These are phyloP conservation scores for Xylariales sp. DNA, from an alignment of 2,329 filamentous ascomycete species.

Conservation along the genomic window DNA sequence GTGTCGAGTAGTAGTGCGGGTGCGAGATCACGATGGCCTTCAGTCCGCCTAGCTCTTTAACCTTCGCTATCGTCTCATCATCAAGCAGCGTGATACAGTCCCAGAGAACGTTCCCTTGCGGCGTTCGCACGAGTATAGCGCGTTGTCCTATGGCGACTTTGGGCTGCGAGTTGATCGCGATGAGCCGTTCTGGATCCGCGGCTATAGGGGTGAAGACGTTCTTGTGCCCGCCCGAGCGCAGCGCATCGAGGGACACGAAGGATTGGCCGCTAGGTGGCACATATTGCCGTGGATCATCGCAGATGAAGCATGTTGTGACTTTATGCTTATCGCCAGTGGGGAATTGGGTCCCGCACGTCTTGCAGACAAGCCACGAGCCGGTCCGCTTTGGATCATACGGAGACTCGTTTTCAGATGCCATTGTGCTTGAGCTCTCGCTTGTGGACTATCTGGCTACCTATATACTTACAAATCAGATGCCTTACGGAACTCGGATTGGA, in stretches of 20 bases:
- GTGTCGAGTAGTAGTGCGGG: constrained; percentile 85
- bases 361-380: constrained; percentile 66
- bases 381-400: constrained; percentile 43
- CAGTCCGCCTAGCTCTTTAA: constrained; percentile 73
- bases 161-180: constrained; percentile 62
- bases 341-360: constrained; percentile 77
- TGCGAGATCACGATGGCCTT: constrained; percentile 80
- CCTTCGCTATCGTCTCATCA: constrained; percentile 66
- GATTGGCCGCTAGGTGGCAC: constrained; percentile 72
- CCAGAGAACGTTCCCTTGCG: constrained; percentile 80
- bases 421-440: constrained; percentile 3
- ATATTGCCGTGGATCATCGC: constrained; percentile 79
- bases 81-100: constrained; percentile 80
- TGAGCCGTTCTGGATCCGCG: constrained; percentile 47
- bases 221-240: constrained; percentile 57
- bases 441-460: not conserved
- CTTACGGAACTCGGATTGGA: not conserved
- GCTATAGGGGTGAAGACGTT: constrained; percentile 66
- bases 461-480: not conserved
- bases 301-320: constrained; percentile 73
- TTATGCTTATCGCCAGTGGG: constrained; percentile 61
- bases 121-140: constrained; percentile 74
- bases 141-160: constrained; percentile 81
- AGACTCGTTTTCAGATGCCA: constrained; percentile 25
- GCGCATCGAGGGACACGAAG: constrained; percentile 69